A percentile compares a stretch with the other conserved stretches of the same genome.
phyloP scores from a whole-genome alignment of 2,329 filamentous ascomycete species.

The Clonostachys chloroleuca region DNA sequence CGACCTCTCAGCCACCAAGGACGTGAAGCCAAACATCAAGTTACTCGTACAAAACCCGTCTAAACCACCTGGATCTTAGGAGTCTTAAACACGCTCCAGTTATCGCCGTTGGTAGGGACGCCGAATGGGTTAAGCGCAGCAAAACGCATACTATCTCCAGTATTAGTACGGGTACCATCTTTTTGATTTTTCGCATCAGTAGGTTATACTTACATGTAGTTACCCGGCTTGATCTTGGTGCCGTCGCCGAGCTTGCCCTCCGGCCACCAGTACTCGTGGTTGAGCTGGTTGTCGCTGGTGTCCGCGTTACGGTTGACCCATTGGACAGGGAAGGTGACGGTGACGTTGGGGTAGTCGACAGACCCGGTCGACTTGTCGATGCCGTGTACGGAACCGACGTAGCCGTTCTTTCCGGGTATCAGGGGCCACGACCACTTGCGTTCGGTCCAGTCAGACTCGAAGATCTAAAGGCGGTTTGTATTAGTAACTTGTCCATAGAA shows the following conservation, averaged over 20 bases:
- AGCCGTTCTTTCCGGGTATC: conserved; percentile 14
- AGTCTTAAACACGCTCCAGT: conserved; percentile 13
- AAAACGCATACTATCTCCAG: conserved; percentile 9
- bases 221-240: conserved; percentile 2
- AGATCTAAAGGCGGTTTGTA: conserved; percentile 8
- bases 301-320: conserved; percentile 1
- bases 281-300: neutral
- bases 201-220: conserved; percentile 4
- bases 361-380: conserved; percentile 3
- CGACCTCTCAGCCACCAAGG: too few species aligned
- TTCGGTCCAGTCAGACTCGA: conserved; percentile 17
- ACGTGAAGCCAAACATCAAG: too few species aligned
- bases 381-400: conserved; percentile 1
- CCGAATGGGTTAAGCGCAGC: conserved; percentile 18
- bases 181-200: neutral
- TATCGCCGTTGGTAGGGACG: conserved; percentile 5
- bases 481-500: neutral
- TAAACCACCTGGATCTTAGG: neutral
- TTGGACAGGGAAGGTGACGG: conserved; percentile 1
- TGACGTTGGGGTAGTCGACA: conserved; percentile 1
- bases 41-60: too few species aligned
- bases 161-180: too few species aligned
- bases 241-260: conserved; percentile 2
- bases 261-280: neutral
- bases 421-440: conserved; percentile 26